Evolutionary conservation across 371 early-diverging fungal species (phyloP).

Genomic region (Thermomucor indicae-seudaticae): DNA sequence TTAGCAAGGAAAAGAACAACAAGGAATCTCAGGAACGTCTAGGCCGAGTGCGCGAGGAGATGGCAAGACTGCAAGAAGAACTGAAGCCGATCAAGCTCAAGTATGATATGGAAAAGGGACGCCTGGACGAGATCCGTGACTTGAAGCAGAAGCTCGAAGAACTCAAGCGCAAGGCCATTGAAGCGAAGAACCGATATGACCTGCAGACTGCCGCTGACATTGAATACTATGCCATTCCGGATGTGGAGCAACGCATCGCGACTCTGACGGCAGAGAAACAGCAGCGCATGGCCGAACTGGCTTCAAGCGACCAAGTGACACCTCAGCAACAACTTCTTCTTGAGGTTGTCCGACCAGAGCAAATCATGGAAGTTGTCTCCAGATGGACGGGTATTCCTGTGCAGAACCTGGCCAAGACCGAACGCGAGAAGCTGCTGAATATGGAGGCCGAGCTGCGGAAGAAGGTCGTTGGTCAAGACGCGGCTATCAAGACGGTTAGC

Average conservation of each 20-base stretch:
- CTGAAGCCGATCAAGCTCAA: constrained; percentile 84
- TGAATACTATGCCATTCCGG: constrained; percentile 87
- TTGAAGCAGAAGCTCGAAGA: constrained; percentile 86
- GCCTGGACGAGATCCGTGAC: constrained; percentile 82
- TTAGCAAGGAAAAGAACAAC: constrained; percentile 88
- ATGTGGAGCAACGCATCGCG: constrained; percentile 66
- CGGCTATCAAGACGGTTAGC: constrained; percentile 74
- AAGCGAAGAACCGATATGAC: constrained; percentile 81
- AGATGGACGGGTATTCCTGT: constrained; percentile 92
- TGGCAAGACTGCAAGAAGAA: constrained; percentile 77
- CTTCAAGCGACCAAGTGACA: neutral
- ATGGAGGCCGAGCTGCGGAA: constrained; percentile 70
- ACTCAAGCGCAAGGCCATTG: constrained; percentile 76
- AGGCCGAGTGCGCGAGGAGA: constrained; percentile 76
- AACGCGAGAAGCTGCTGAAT: constrained; percentile 77
- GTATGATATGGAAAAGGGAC: constrained; percentile 80
- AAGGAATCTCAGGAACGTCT: constrained; percentile 78
- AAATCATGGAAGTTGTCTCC: constrained; percentile 85
- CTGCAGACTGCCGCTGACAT: constrained; percentile 77
- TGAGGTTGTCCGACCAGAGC: constrained; percentile 82
- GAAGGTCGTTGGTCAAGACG: constrained; percentile 85
- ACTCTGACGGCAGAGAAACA: constrained; percentile 43
- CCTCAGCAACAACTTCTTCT: neutral
- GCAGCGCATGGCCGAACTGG: neutral
- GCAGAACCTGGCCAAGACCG: constrained; percentile 68